phyloP scores from a whole-genome alignment of 768 basidiomycete species.

The Candolleomyces eurysporus region DNA sequence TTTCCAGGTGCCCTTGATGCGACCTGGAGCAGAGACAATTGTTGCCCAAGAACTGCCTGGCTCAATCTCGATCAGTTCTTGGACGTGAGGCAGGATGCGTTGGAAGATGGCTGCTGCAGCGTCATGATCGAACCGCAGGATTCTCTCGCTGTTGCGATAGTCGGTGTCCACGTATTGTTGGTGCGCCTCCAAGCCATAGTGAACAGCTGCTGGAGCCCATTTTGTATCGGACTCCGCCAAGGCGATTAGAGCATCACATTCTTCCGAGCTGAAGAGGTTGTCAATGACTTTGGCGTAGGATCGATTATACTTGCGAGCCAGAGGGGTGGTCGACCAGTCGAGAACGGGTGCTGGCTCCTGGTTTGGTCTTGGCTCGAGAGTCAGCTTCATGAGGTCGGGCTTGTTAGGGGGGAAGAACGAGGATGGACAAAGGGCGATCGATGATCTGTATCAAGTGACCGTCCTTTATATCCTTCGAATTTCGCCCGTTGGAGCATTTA shows the following conservation, averaged over 20 bases:
- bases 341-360: slow-evolving; percentile 21
- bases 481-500: no score
- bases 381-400: neutral
- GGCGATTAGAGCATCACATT: slow-evolving; percentile 39
- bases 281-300: slow-evolving; percentile 44
- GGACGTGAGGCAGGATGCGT: slow-evolving; percentile 33
- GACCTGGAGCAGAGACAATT: slow-evolving; percentile 25
- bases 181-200: slow-evolving; percentile 23
- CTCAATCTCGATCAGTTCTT: slow-evolving; percentile 33
- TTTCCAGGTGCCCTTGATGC: slow-evolving; percentile 30
- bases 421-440: neutral
- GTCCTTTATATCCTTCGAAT: no score
- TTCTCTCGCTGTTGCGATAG: slow-evolving; percentile 40
- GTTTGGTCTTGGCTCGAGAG: neutral
- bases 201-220: slow-evolving; percentile 38
- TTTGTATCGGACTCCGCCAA: slow-evolving; percentile 33
- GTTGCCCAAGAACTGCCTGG: slow-evolving; percentile 30
- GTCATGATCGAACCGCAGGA: slow-evolving; percentile 33
- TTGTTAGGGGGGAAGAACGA: neutral
- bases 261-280: slow-evolving; percentile 36
- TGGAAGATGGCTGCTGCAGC: slow-evolving; percentile 34
- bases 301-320: slow-evolving; percentile 30
- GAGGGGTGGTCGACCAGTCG: slow-evolving; percentile 37
- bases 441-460: neutral
- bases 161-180: slow-evolving; percentile 32